A percentile compares a stretch with the other conserved stretches of the same genome.
phyloP scores from a whole-genome alignment of 139 green algal species.

The Microglena sp. region DNA sequence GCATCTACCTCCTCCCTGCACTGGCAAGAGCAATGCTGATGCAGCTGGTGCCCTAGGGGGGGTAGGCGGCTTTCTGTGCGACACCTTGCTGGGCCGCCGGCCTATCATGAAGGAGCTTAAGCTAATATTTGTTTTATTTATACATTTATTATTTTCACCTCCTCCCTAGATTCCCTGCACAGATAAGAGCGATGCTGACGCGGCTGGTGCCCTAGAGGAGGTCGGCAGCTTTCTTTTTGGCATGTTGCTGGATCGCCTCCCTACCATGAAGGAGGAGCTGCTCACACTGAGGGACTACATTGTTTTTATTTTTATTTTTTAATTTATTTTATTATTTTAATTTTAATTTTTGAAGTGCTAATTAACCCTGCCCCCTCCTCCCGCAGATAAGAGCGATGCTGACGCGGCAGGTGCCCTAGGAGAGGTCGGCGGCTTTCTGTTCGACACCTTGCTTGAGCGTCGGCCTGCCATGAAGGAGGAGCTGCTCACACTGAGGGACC shows the following conservation, averaged over 20 bases:
- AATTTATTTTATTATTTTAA: not conserved
- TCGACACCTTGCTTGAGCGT: conserved; percentile 48
- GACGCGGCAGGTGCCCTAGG: conserved; percentile 6
- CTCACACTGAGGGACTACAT: conserved; percentile 58
- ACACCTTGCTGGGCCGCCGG: too few species aligned
- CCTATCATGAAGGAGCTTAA: not conserved
- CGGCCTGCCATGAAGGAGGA: conserved; percentile 48
- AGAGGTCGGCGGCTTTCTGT: conserved; percentile 63
- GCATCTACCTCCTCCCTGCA: too few species aligned
- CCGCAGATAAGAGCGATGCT: not conserved
- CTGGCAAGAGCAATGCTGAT: not conserved
- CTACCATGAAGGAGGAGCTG: not conserved
- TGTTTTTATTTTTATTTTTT: not conserved
- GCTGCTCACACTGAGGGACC: conserved; percentile 66
- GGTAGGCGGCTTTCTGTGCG: too few species aligned
- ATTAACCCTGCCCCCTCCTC: not conserved
- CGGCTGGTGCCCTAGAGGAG: too few species aligned
- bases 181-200: too few species aligned
- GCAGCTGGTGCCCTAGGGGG: too few species aligned
- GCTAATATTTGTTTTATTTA: not conserved
- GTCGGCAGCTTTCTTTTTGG: too few species aligned
- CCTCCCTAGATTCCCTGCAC: too few species aligned
- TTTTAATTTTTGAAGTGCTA: not conserved
- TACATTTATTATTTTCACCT: not conserved
- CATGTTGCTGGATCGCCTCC: too few species aligned